Evolutionary conservation across 352 stramenopile genomes (phyloP), one percentile per base, ranked within the genome.

Genomic region (Phytophthora capsici): DNA sequence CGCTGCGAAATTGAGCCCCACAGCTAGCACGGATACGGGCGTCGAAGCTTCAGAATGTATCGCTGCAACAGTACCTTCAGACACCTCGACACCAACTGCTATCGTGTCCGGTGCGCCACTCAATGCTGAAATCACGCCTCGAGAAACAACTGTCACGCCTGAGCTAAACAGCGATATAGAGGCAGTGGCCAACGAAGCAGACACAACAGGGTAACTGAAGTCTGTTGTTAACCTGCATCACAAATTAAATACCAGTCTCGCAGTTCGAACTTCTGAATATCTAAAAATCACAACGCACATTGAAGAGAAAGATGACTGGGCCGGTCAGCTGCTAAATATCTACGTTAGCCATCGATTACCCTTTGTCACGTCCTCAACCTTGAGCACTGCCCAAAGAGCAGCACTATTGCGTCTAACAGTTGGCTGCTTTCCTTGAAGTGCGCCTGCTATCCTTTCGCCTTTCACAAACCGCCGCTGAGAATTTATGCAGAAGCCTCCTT

Each of bases 241-340:
- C 10, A 30, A 38, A 8, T n/a, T 23, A 14, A 40, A 17, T 40
- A 40, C 26, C 26, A 6, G 6, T 30, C 26, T 30, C 6, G 26
- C 26, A 30, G 26, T 30, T 30, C 26, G 26, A 30, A 30, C 26
- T 30, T 30, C 26, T 30, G 26, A 30, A 30, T 30, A 10, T 30
- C 26, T 30, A 7, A 5, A 30, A 30, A 10, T 28, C 19, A 19
- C 41, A 28, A 19, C 20, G 17, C 20, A 48, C 10, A 28, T 30
- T 48, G 19, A n/a, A 19, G 36, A 41, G 38, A 17, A 17, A 65
- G 16, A 59, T 51, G 45, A 26, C 40, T 58, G 53, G 55, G 44
- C 61, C 16, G 36, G 66, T 71, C 61, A 67, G 49, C 37, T 70
- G 60, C 53, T 68, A 71, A 63, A 74, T 74, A 74, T 71, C 66